A percentile compares a stretch with the other conserved stretches of the same genome.
Evolutionary conservation across 305 asterid genomes (phyloP).

Genomic region (Fraxinus baroniana): DNA sequence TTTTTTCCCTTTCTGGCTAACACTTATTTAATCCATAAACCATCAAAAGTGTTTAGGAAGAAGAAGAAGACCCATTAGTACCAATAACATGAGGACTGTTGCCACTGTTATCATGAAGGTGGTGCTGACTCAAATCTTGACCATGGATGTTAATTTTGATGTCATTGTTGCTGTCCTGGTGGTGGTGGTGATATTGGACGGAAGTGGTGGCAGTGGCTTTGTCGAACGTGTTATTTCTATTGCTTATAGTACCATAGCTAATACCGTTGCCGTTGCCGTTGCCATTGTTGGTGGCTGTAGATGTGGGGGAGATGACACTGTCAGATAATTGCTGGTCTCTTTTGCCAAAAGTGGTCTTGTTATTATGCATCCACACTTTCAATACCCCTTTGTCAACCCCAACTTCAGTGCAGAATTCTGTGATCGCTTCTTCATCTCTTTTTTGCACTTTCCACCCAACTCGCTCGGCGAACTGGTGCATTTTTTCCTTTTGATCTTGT

Average conservation of each 20-base stretch:
- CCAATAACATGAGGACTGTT: constrained; percentile 30
- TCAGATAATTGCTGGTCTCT: constrained; percentile 33
- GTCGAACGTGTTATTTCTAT: background rate
- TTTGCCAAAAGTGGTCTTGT: constrained; percentile 58
- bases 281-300: background rate
- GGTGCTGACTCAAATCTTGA: constrained; percentile 34
- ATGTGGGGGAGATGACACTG: constrained; percentile 26
- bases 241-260: constrained; percentile 11
- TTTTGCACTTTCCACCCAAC: constrained; percentile 86
- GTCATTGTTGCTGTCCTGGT: constrained; percentile 26
- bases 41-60: constrained; percentile 45
- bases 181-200: constrained; percentile 29
- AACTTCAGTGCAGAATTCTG: constrained; percentile 48
- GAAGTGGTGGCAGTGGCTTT: background rate
- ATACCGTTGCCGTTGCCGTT: constrained; percentile 16
- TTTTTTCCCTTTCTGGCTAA: constrained; percentile 21
- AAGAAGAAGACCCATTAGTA: constrained; percentile 69
- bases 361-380: constrained; percentile 98
- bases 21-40: constrained; percentile 32
- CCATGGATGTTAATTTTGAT: constrained; percentile 27
- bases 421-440: constrained; percentile 59
- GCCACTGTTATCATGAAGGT: constrained; percentile 20
- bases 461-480: constrained; percentile 70
- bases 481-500: constrained; percentile 64
- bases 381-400: constrained; percentile 70